These are phyloP conservation scores for Colletotrichum salicis DNA, from an alignment of 2,329 filamentous ascomycete genomes.

Conservation along the genomic window DNA sequence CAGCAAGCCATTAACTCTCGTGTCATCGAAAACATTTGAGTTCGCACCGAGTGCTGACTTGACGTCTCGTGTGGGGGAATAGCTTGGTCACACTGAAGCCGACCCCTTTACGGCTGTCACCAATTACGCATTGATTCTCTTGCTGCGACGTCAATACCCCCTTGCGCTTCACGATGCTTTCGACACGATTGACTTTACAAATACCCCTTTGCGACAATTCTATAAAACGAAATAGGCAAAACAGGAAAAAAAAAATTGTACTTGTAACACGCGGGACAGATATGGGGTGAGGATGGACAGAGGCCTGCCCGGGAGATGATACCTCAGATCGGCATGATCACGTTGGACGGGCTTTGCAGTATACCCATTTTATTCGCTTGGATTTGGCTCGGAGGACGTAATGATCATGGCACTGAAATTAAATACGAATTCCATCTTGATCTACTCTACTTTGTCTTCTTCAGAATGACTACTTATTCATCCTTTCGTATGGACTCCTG, in stretches of 20 bases:
- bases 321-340: conserved; percentile 21
- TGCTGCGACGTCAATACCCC: conserved; percentile 2
- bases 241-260: conserved; percentile 12
- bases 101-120: conserved; percentile 10
- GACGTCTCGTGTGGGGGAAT: conserved; percentile 30
- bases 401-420: conserved; percentile 18
- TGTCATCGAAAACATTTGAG: conserved; percentile 86
- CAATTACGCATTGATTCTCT: conserved; percentile 1
- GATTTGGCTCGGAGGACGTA: neutral
- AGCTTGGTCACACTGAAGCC: conserved; percentile 34
- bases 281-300: neutral
- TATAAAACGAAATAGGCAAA: neutral
- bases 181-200: conserved; percentile 21
- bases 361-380: conserved; percentile 23
- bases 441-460: neutral
- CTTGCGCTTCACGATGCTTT: conserved; percentile 14
- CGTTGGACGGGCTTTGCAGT: conserved; percentile 10
- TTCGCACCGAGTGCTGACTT: conserved; percentile 35
- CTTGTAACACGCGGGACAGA: conserved; percentile 1
- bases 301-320: conserved; percentile 23
- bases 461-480: neutral
- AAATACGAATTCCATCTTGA: neutral
- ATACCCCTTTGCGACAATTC: conserved; percentile 27
- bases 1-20: conserved; percentile 84
- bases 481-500: neutral